Evolutionary conservation across 345 rosid genomes (phyloP).

Genomic region (Jatropha curcas): DNA sequence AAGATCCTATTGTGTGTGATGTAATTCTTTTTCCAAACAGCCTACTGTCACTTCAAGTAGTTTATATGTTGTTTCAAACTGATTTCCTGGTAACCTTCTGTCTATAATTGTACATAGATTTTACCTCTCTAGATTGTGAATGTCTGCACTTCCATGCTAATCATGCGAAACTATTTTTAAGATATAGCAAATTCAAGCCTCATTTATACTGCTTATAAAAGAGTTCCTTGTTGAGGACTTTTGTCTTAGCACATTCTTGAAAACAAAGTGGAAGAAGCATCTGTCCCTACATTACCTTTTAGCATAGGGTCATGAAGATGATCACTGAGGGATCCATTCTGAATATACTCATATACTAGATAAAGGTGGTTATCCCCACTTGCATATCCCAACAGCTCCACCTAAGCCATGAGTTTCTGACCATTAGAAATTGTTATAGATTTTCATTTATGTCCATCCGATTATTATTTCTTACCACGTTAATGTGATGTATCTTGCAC

Average conservation of each 20-base stretch:
- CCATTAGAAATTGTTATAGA: not conserved
- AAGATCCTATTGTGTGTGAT: no score
- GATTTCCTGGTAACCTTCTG: no score
- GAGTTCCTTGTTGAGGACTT: not conserved
- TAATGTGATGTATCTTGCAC: slow-evolving; percentile 42
- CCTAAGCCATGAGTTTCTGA: slow-evolving; percentile 21
- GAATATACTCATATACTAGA: slow-evolving; percentile 36
- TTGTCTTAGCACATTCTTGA: not conserved
- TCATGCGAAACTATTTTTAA: no score
- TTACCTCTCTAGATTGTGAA: no score
- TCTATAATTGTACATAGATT: no score
- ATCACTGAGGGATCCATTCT: slow-evolving; percentile 55
- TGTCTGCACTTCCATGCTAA: no score
- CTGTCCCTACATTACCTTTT: slow-evolving; percentile 40
- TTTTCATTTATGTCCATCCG: not conserved
- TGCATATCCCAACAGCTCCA: slow-evolving; percentile 44
- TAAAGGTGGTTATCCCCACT: slow-evolving; percentile 28
- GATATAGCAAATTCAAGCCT: no score
- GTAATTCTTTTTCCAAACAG: no score
- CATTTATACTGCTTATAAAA: no score
- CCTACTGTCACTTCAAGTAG: no score
- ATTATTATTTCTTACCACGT: slow-evolving; percentile 28
- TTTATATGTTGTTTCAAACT: no score
- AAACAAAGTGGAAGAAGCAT: no score
- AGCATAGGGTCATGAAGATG: slow-evolving; percentile 64